Base-by-base conservation (phyloP, 2,329 filamentous ascomycete genomes). In the Teratosphaeria gauchensis region DNA sequence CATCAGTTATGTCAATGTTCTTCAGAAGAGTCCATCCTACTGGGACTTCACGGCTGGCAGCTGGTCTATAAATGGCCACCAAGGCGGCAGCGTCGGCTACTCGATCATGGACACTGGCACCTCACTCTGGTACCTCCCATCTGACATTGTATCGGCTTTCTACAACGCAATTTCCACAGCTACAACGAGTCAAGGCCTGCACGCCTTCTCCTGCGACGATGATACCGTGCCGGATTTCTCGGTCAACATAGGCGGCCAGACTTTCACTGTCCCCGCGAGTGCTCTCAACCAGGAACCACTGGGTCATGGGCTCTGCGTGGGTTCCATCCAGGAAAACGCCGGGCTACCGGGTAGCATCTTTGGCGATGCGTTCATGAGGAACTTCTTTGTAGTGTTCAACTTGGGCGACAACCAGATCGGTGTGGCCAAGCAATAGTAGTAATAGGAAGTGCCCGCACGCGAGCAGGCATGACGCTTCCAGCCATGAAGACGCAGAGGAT, bases 281-380 rank as follows among this genome's bases (percentile, higher is more conserved):
- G 76, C 79, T 69, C 78, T 85, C 73, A 84, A 83, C 71, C 82
- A 79, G 65, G 72, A 78, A 0, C 74, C 78, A 6, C 61, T 76
- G 54, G 61, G 67, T 8, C 73, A 72, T 19, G 70, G 69, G 38
- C 72, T 67, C 58, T 94, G 90, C 78, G 92, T 83, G 71, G 89
- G 89, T 57, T 89, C 89, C 54, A 81, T 95, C 62, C 90, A 94
- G 77, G 78, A 74, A 62, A 78, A 81, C 66, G 68, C 73, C 1
- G 81, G 79, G n/a, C 72, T 86, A 53, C 79, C 78, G 5, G 78
- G 86, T 62, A 83, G 80, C 58, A 90, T 95, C 68, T 82, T 92
- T 58, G 90, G 90, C 9, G 88, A 92, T 61, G 64, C 72, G 57
- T 73, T 91, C 76, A 80, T 94, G 64, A 94, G 92, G 82, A 83